These are phyloP conservation scores for Ormosia semicastrata DNA, from an alignment of 306 rosid genomes.

Conservation along the genomic window DNA sequence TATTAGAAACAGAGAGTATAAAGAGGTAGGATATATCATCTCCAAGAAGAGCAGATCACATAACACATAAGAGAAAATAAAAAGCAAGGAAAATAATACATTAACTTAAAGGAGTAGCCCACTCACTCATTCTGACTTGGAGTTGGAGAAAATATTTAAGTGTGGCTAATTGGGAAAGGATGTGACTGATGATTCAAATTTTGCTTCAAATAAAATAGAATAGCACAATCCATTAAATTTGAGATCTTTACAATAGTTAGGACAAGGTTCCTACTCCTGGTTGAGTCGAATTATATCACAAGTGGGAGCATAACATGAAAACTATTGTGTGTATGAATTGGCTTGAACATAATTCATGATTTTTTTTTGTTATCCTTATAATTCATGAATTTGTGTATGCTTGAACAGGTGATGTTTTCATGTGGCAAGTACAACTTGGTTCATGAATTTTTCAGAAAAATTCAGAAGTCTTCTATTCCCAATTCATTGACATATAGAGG, in stretches of 20 bases:
- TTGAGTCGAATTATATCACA: conserved; percentile 1
- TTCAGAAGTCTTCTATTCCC: conserved; percentile 73
- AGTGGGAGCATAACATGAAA: conserved; percentile 19
- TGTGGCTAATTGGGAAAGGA: background rate
- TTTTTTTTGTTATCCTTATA: background rate
- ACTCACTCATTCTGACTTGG: background rate
- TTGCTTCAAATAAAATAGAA: background rate
- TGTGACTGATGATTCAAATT: background rate
- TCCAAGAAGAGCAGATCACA: background rate
- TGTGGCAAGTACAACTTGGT: conserved; percentile 93
- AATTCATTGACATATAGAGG: conserved; percentile 91
- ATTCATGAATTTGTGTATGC: conserved; percentile 22
- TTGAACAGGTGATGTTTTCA: conserved; percentile 84
- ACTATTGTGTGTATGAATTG: background rate
- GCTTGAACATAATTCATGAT: conserved; percentile 18
- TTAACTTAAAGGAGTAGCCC: background rate
- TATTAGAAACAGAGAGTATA: background rate
- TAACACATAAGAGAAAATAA: background rate
- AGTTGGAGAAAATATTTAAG: background rate
- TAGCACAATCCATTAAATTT: background rate
- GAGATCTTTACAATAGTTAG: conserved; percentile 1
- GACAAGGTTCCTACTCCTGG: background rate
- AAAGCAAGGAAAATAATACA: background rate
- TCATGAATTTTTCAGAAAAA: conserved; percentile 88
- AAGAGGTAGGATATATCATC: conserved; percentile 14